These are phyloP conservation scores for Phytophthora quininea DNA, from an alignment of 352 stramenopile species.

Conservation along the genomic window DNA sequence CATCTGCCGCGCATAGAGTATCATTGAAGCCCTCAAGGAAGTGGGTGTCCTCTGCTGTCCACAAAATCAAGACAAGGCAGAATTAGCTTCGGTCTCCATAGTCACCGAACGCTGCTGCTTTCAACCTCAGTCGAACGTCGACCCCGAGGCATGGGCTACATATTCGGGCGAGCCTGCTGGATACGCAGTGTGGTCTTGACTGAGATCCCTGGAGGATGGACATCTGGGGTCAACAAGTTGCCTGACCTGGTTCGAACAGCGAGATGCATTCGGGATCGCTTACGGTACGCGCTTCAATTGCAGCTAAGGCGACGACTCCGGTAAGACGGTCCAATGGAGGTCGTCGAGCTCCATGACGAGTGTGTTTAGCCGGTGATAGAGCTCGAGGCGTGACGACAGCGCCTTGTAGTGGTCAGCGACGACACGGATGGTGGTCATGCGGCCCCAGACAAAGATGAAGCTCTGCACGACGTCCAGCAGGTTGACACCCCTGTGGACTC, in stretches of 20 bases:
- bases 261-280: neutral
- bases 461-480: slow-evolving; percentile 1
- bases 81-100: neutral
- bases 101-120: too few species aligned
- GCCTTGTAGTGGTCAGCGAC: neutral
- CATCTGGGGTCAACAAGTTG: neutral
- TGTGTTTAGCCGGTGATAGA: neutral
- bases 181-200: neutral
- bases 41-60: neutral
- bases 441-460: neutral
- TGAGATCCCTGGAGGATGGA: neutral
- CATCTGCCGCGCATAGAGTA: neutral
- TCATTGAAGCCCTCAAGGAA: neutral
- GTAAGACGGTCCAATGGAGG: neutral
- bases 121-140: too few species aligned
- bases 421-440: neutral
- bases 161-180: too few species aligned
- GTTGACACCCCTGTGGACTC: neutral
- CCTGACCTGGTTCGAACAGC: neutral
- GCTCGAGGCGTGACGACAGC: neutral
- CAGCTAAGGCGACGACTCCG: neutral
- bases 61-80: neutral
- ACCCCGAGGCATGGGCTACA: too few species aligned
- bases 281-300: neutral
- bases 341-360: neutral